Evolutionary conservation across 345 rosid species (phyloP).

Genomic region (Fremontodendron californicum): DNA sequence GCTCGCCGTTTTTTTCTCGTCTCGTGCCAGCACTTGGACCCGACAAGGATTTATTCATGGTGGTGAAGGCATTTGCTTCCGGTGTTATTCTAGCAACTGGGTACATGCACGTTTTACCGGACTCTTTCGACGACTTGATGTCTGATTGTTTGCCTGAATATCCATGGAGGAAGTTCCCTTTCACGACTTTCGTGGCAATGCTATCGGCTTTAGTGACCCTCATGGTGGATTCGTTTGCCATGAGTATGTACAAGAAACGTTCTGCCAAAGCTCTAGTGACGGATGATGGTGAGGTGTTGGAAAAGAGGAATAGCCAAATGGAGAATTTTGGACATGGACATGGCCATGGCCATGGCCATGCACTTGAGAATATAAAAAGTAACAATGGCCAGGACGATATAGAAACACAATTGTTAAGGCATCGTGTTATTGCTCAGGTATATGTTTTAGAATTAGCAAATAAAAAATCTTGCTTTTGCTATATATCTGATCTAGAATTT

Average conservation of each 20-base stretch:
- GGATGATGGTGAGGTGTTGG: background rate
- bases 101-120: slow-evolving; percentile 84
- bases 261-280: background rate
- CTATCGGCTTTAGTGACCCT: too few species aligned
- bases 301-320: background rate
- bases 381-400: background rate
- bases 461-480: too few species aligned
- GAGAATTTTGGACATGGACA: background rate
- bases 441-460: too few species aligned
- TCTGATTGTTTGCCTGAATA: slow-evolving; percentile 53
- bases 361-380: background rate
- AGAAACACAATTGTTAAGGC: background rate
- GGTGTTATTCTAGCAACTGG: slow-evolving; percentile 82
- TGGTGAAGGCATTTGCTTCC: slow-evolving; percentile 63
- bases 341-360: background rate
- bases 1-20: slow-evolving; percentile 48
- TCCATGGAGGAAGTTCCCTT: slow-evolving; percentile 80
- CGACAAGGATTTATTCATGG: slow-evolving; percentile 41
- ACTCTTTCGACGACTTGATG: slow-evolving; percentile 60
- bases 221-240: slow-evolving; percentile 61
- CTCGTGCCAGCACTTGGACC: slow-evolving; percentile 51
- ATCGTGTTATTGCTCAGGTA: slow-evolving; percentile 20
- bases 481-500: too few species aligned
- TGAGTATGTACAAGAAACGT: slow-evolving; percentile 33
- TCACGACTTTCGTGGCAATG: slow-evolving; percentile 79